Percentiles rank a stretch among this genome's conserved stretches.
Evolutionary conservation across 768 basidiomycete genomes (phyloP).

Genomic region (Rhodosporidiobolus sp.): DNA sequence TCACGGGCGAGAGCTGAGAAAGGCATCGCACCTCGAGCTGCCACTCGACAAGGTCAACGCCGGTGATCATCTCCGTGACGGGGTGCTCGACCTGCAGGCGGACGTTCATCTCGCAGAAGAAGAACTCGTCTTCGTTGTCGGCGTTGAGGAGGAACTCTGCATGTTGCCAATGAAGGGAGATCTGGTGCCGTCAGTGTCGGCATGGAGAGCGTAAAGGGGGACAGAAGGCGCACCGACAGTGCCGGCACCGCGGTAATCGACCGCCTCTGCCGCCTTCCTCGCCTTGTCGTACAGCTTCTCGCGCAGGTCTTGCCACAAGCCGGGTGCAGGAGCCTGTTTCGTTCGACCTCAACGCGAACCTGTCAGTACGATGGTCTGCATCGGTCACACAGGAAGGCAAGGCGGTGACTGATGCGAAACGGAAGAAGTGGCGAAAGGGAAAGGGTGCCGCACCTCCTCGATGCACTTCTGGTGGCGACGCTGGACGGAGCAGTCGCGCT

Average conservation of each 20-base stretch:
- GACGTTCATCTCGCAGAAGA: constrained; percentile 82
- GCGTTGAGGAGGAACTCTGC: constrained; percentile 92
- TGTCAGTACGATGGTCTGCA: no score
- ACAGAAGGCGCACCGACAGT: constrained; percentile 57
- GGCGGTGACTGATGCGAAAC: no score
- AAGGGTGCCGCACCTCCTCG: constrained; percentile 50
- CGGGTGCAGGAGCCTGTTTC: constrained; percentile 77
- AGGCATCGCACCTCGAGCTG: constrained; percentile 67
- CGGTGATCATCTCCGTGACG: constrained; percentile 68
- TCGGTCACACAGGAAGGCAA: no score
- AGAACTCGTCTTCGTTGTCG: constrained; percentile 71
- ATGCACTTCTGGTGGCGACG: constrained; percentile 84
- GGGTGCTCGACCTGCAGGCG: constrained; percentile 46
- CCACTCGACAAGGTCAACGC: constrained; percentile 91
- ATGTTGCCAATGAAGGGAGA: constrained; percentile 16
- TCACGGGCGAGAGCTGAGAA: neutral
- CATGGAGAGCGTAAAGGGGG: neutral
- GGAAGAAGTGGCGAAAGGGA: no score
- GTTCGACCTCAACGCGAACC: no score
- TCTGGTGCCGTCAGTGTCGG: constrained; percentile 18
- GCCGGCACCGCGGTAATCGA: constrained; percentile 84
- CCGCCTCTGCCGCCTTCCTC: constrained; percentile 85
- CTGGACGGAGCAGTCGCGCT: constrained; percentile 49
- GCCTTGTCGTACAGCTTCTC: constrained; percentile 80
- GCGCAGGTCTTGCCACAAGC: constrained; percentile 71